Base-by-base conservation (phyloP, 805 yeast species). In the Barnettozyma vustinii region DNA sequence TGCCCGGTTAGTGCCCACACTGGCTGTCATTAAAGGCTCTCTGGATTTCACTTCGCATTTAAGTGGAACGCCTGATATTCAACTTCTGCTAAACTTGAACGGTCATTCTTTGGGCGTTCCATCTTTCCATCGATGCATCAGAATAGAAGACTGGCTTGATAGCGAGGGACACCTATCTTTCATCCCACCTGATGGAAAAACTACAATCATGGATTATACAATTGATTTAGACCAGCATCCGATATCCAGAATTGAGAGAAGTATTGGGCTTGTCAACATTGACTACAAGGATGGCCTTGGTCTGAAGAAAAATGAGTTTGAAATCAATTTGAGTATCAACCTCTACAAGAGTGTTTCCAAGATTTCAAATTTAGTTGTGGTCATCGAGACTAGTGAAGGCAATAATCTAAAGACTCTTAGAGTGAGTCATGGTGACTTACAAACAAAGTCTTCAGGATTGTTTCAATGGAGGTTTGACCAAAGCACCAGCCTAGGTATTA, bases 121-220 rank as follows among this genome's bases (percentile, higher is more conserved):
- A 0, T 69, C 81, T 13, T 79, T 88, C 54, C 97, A 92, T 63
- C 76, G 74, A 42, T 83, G 92, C 63, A 78, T 91, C 1, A 74
- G 81, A 42, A 55, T 74, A 1, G 74, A 71, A 10, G 66, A 67
- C 18, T 85, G 89, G 88, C 46, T 59, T 1, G 52, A 59, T 33
- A 59, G 58, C 5, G 75, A 76, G 1, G 81, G 80, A 1, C 54
- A 67, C 0, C 61, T 90, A 30, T 71, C 80, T 16, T 88, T 92
- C 59, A 74, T 86, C 18, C 99, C 98, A 5, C 96, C 98, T 0
- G 97, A 92, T 65, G 97, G 95, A 7, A 75, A 70, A 50, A 79
- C 80, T 37, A 70, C 74, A 3, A 61, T 91, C 20, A 76, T 83
- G 75, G 65, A 77, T 9, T 91, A 91, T 64, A 71, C 76, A 6